phyloP scores from a whole-genome alignment of 1,284 basidiomycete genomes.

The Hortiboletus rubellus region DNA sequence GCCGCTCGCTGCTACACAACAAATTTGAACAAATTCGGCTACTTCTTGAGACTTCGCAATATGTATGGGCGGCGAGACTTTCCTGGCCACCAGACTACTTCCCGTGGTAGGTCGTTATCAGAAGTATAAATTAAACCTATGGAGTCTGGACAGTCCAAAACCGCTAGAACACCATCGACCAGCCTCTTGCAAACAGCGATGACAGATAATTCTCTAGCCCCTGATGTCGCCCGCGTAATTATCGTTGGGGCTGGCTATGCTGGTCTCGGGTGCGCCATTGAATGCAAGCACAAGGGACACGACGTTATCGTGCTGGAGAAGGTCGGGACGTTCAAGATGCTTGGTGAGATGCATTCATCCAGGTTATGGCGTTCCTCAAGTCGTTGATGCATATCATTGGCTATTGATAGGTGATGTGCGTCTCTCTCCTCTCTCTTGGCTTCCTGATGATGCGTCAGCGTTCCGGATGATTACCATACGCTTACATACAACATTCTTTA shows the following conservation, averaged over 20 bases:
- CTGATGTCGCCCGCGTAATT: conserved; percentile 16
- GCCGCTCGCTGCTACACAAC: no score
- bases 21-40: no score
- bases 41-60: no score
- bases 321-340: conserved; percentile 7
- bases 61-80: no score
- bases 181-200: not conserved
- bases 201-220: not conserved
- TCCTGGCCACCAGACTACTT: not conserved
- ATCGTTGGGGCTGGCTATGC: conserved; percentile 34
- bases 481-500: not conserved
- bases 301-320: conserved; percentile 32
- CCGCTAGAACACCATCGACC: not conserved
- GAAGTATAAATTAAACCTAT: not conserved
- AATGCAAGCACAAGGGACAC: conserved; percentile 31
- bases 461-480: not conserved
- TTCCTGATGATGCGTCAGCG: not conserved
- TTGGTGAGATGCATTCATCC: conserved; percentile 13
- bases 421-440: not conserved
- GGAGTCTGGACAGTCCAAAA: not conserved
- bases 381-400: not conserved
- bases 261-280: conserved; percentile 35
- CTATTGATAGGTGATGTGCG: conserved; percentile 8
- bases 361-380: not conserved
- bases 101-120: not conserved